Evolutionary conservation across 2,329 filamentous ascomycete genomes (phyloP).

Genomic region (Tolypocladium tundrense): DNA sequence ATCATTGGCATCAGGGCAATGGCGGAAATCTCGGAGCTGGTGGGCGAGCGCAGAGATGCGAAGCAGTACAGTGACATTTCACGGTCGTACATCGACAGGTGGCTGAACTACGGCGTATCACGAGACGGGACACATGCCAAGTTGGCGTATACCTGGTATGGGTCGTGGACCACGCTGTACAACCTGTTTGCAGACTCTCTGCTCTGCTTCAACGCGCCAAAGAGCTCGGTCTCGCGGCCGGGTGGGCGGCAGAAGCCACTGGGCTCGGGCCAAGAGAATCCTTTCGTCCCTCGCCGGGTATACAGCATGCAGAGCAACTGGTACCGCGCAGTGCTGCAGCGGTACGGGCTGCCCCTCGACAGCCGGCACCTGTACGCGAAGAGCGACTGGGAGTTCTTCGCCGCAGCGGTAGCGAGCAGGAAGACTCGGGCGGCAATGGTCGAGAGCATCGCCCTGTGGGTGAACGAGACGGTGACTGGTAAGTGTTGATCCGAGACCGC

Average conservation of each 20-base stretch:
- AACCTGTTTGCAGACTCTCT: conserved; percentile 67
- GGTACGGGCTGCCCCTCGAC: conserved; percentile 75
- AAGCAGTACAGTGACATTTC: conserved; percentile 53
- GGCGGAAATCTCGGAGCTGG: conserved; percentile 53
- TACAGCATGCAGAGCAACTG: conserved; percentile 73
- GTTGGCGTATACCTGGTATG: conserved; percentile 70
- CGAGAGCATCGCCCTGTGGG: conserved; percentile 64
- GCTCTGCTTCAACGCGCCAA: conserved; percentile 61
- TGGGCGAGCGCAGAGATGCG: conserved; percentile 48
- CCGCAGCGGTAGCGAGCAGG: conserved; percentile 65
- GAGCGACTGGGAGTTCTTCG: conserved; percentile 87
- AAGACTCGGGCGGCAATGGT: conserved; percentile 61
- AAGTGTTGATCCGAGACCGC: conserved; percentile 10
- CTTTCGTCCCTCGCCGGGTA: conserved; percentile 63
- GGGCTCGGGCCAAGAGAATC: conserved; percentile 14
- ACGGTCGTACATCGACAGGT: conserved; percentile 57
- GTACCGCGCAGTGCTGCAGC: conserved; percentile 71
- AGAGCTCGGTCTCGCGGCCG: background rate
- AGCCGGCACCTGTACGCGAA: conserved; percentile 77
- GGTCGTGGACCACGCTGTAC: conserved; percentile 74
- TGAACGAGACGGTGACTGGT: conserved; percentile 70
- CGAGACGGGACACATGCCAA: conserved; percentile 65
- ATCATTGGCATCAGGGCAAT: conserved; percentile 72
- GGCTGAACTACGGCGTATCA: conserved; percentile 61
- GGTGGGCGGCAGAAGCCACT: conserved; percentile 10